Base-by-base conservation (phyloP, 495 filamentous ascomycete species). In the Parathielavia hyrcaniae region DNA sequence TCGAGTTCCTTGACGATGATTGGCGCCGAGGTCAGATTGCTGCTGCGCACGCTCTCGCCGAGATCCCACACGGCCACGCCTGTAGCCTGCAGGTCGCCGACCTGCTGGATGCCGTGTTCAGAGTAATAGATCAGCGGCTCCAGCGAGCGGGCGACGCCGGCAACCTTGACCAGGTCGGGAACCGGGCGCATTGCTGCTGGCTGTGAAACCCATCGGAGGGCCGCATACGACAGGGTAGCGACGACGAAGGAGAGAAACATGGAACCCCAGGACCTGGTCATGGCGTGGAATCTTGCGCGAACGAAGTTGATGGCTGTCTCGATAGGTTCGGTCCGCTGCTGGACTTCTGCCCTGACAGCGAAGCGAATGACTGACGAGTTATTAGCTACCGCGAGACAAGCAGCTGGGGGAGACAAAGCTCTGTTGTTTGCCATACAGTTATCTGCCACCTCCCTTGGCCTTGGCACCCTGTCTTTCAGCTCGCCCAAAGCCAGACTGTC, bases 71-170 rank as follows among this genome's bases (percentile, higher is more conserved):
- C 90, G 0, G 91, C 91, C 7, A 95, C 84, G 36, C 89, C 86
- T 0, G 90, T 93, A 44, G 93, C 89, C 68, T 95, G 90, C 13
- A 96, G 76, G 39, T 90, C 88, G 36, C 83, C 84, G 20, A 95
- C 88, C 67, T 95, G 89, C 57, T 85, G 81, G 30, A 88, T 83
- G 14, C 89, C 89, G 68, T 91, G 87, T 62, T 96, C 90, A 0
- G 91, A 95, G 67, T 91, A 95, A 73, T 89, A 89, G 41, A 96
- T 93, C 30, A 96, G 74, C 1, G 91, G 91, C 66, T 96, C 91
- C 64, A 96, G 92, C 3, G 88, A 87, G 64, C 87, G 86, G 50
- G 91, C 91, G 53, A 96, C 81, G 49, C 87, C 81, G 5, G 91
- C 90, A 30, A 95, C 86, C 70, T 95, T 95, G 63, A 95, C 86